Percentiles rank a stretch among this genome's conserved stretches.
Evolutionary conservation across 495 filamentous ascomycete genomes (phyloP).

Genomic region (Hyaloscypha hepaticicola): DNA sequence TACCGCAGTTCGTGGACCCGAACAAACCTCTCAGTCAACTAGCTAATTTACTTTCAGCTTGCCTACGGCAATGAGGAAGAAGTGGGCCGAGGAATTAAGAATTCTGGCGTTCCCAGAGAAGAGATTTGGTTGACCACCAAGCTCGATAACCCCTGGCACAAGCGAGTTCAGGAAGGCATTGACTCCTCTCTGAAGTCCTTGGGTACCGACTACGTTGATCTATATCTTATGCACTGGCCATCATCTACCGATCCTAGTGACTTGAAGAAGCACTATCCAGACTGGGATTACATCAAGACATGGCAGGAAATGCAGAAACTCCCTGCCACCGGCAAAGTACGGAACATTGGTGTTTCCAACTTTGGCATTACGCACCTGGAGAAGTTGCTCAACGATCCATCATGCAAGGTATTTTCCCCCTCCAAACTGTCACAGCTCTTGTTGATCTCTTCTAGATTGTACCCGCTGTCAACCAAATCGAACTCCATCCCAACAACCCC

Average conservation of each 20-base stretch:
- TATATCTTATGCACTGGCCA: constrained; percentile 69
- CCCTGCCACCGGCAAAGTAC: constrained; percentile 61
- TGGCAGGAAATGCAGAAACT: constrained; percentile 82
- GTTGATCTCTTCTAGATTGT: constrained; percentile 54
- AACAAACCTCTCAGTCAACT: neutral
- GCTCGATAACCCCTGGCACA: constrained; percentile 77
- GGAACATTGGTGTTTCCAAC: constrained; percentile 81
- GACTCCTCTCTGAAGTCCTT: constrained; percentile 68
- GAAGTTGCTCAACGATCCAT: constrained; percentile 54
- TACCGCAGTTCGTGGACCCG: constrained; percentile 35
- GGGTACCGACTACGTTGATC: constrained; percentile 76
- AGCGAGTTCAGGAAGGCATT: constrained; percentile 62
- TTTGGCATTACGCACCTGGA: constrained; percentile 72
- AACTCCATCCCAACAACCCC: constrained; percentile 66
- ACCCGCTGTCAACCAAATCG: constrained; percentile 89
- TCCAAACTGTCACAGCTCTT: neutral
- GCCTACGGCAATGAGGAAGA: constrained; percentile 60
- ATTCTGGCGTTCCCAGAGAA: constrained; percentile 63
- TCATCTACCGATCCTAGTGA: constrained; percentile 70
- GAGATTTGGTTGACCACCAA: constrained; percentile 84
- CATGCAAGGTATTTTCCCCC: constrained; percentile 19
- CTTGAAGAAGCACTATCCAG: constrained; percentile 62
- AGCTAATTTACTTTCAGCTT: constrained; percentile 32
- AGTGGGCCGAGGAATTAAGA: constrained; percentile 64
- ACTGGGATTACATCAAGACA: constrained; percentile 67